Evolutionary conservation across 345 rosid species (phyloP).

Genomic region (Firmiana major): DNA sequence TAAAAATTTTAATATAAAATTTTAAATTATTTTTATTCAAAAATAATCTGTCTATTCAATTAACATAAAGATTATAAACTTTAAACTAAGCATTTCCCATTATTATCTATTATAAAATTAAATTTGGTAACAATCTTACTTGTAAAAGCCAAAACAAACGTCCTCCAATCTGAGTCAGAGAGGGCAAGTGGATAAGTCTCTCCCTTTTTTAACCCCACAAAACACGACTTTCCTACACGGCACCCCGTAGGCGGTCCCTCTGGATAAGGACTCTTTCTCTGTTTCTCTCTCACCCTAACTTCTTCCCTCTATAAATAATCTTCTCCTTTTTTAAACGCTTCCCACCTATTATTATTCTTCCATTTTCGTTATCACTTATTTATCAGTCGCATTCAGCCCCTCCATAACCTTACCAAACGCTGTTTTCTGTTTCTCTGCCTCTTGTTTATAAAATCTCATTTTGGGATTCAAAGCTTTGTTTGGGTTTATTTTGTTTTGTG

Average conservation of each 20-base stretch:
- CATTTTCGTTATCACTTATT: background rate
- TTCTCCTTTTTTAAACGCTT: background rate
- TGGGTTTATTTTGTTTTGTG: background rate
- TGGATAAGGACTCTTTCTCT: slow-evolving; percentile 1
- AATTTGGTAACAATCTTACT: too few species aligned
- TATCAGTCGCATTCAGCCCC: background rate
- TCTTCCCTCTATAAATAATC: background rate
- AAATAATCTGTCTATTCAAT: too few species aligned
- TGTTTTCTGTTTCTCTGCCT: background rate
- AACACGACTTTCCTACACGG: background rate
- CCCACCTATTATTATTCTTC: background rate
- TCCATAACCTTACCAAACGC: background rate
- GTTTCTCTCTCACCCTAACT: too few species aligned
- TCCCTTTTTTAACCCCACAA: background rate
- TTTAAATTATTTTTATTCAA: too few species aligned
- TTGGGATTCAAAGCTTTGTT: background rate
- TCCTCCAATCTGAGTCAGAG: background rate
- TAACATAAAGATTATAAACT: background rate
- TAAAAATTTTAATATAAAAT: fast-evolving
- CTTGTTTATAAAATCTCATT: background rate
- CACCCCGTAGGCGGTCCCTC: background rate
- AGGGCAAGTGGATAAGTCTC: background rate
- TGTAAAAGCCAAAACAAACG: background rate
- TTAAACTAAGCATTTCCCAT: background rate
- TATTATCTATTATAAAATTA: too few species aligned